Evolutionary conservation across 1,284 basidiomycete genomes (phyloP), one percentile per base, ranked within the genome.

Genomic region (Lignosus rhinocerotis): DNA sequence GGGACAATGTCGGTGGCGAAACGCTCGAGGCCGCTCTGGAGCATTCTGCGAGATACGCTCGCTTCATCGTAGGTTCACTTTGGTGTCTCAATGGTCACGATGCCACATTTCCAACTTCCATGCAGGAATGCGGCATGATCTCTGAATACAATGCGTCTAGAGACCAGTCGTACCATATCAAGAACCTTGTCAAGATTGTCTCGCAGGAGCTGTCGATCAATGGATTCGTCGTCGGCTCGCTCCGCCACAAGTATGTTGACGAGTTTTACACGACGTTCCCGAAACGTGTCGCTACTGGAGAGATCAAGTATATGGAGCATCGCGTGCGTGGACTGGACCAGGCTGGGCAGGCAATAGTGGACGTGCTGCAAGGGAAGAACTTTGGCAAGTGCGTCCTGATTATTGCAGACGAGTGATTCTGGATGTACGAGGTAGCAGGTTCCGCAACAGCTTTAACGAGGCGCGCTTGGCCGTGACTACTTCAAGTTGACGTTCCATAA

Each of bases 1-100:
- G 77, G 72, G 77, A 80, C 59, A 78, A 80, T 68, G 85, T 88
- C 46, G 88, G 89, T 2, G 89, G 89, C 1, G 79, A 85, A 60
- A 82, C 80, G 2, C 75, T 89, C 19, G 85, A 88, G 48, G 73
- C 79, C 36, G 81, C 82, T 1, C 70, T 90, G 21, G 74, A 73
- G 6, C 72, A 76, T 52, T 76, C 87, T 32, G 79, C 79, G 34
- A 70, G 69, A 1, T 65, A 76, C 44, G 85, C 81, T 0, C 72
- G 83, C 4, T 83, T 89, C 65, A 81, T 85, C 43, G 76, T 80
- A 56, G 78, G 81, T 82, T 33, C 8, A 6, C 61, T 39, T 30
- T 50, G 38, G 6, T 25, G 4, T 4, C 25, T 25, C 25, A 25
- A 25, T 25, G 25, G 25, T 25, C 25, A 25, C 10, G 19, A 19